Evolutionary conservation across 164 flowering plant genomes (phyloP), one percentile per base, ranked within the genome.

Genomic region (Platanus orientalis): DNA sequence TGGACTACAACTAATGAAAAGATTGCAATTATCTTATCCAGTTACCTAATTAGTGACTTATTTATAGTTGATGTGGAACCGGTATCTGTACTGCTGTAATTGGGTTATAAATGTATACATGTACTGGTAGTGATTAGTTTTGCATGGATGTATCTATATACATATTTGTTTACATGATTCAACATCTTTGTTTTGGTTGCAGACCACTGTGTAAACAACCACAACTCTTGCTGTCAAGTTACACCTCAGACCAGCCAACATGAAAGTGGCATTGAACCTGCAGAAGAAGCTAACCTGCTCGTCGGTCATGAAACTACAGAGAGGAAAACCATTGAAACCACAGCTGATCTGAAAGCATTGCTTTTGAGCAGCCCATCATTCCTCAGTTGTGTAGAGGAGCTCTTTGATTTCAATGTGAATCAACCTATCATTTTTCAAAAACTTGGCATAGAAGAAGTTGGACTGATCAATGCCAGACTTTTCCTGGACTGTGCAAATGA

Each of bases 401-500:
- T 80, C 62, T 85, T 83, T 61, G 70, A 75, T 56, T 64, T 81
- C 61, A 26, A 71, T 27, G 10, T 54, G 24, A 39, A 54, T 61
- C 60, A 53, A 58, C 68, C 74, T 12, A 42, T 48, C 25, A 16
- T 42, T 44, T 50, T 36, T 7, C 68, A 68, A 45, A 57, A 68
- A 39, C 50, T n/a, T 25, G 45, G 24, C 9, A 45, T 53, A 23
- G 24, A 63, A 28, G 71, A 74, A 58, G 32, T 27, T 24, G 70
- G 45, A 54, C 34, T 7, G 17, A 39, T 61, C 47, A 57, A 68
- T 54, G 3, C 28, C 17, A 69, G 62, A 67, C 73, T 86, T 64
- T 50, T 68, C 27, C 34, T 85, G 19, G 90, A 88, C 59, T 89
- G 71, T 64, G 90, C 93, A 34, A 73, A 75, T 16, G 96, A 92